phyloP scores from a whole-genome alignment of 129 eudicot species.

The Calendula officinalis region DNA sequence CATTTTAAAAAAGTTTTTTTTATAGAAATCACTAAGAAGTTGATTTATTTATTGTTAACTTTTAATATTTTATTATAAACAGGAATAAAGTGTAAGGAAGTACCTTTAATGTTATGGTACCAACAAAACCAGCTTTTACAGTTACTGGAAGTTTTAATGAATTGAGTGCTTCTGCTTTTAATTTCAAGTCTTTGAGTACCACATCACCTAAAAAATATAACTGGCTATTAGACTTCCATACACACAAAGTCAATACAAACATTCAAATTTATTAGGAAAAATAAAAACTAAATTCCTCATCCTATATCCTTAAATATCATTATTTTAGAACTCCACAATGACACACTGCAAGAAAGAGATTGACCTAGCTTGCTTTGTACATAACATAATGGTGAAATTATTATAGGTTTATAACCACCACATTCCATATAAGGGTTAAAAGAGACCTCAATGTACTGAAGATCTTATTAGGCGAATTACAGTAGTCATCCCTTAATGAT shows the following conservation, averaged over 20 bases:
- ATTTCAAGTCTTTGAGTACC: constrained; percentile 88
- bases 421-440: not conserved
- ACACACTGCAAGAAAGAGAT: constrained; percentile 1
- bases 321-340: constrained; percentile 6
- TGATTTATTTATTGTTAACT: too few species aligned
- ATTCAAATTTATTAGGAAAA: not conserved
- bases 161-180: constrained; percentile 94
- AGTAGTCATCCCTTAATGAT: not conserved
- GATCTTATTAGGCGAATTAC: not conserved
- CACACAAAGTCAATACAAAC: constrained; percentile 5
- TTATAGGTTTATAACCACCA: constrained; percentile 2
- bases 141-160: constrained; percentile 89
- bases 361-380: constrained; percentile 1
- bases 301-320: not conserved
- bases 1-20: not conserved
- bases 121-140: constrained; percentile 92
- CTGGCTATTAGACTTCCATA: constrained; percentile 7
- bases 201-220: constrained; percentile 68
- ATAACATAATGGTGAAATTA: constrained; percentile 1
- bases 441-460: constrained; percentile 4
- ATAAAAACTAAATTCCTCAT: not conserved
- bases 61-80: not conserved
- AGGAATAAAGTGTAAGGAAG: constrained; percentile 8
- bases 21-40: not conserved
- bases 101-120: constrained; percentile 95